These are phyloP conservation scores for Fraxinus xanthoxyloides DNA, from an alignment of 305 asterid genomes.

Conservation along the genomic window DNA sequence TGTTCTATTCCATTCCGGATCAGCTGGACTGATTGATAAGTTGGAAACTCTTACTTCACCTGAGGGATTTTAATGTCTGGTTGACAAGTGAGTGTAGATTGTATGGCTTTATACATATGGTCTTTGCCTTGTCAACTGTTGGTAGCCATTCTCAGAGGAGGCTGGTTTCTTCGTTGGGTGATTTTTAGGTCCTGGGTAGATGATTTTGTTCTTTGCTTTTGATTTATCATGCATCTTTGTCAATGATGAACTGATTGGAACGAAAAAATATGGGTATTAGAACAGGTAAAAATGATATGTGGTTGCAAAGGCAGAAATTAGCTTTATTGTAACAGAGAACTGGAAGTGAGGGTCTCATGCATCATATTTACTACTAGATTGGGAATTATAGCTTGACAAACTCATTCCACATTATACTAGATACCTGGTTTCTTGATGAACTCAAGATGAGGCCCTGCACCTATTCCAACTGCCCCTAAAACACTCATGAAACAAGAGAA, in stretches of 20 bases:
- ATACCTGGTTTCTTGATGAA: not conserved
- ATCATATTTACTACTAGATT: not conserved
- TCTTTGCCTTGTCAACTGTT: not conserved
- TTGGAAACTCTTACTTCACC: not conserved
- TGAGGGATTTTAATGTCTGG: slow-evolving; percentile 17
- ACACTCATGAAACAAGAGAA: not conserved
- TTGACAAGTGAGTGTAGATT: not conserved
- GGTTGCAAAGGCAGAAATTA: not conserved
- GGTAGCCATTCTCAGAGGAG: not conserved
- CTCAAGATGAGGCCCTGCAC: not conserved
- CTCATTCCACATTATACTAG: slow-evolving; percentile 5
- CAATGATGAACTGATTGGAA: not conserved
- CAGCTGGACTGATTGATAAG: slow-evolving; percentile 4
- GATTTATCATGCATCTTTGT: not conserved
- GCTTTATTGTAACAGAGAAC: slow-evolving; percentile 1
- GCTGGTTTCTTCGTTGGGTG: not conserved
- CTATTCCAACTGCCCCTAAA: not conserved
- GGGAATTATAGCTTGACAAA: not conserved
- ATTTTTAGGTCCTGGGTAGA: not conserved
- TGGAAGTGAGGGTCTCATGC: not conserved
- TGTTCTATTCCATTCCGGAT: not conserved
- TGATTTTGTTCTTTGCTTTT: not conserved
- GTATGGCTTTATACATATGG: not conserved
- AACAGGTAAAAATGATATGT: not conserved
- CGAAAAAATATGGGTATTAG: not conserved